These are phyloP conservation scores for Teratosphaeria zuluensis DNA, from an alignment of 2,329 filamentous ascomycete species.

Conservation along the genomic window DNA sequence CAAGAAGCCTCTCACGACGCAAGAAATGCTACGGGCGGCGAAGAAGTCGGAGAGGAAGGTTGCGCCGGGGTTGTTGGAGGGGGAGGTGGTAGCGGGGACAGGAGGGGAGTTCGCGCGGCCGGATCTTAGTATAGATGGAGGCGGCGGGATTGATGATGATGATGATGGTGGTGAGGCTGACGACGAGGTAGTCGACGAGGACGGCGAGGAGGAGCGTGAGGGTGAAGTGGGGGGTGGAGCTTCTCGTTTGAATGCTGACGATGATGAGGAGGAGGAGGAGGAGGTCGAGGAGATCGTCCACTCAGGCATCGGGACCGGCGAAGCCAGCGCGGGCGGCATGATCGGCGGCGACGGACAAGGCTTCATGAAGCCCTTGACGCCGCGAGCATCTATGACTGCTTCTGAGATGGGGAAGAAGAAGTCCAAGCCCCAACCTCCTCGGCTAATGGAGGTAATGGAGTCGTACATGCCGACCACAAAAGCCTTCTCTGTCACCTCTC, in stretches of 20 bases:
- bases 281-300: background rate
- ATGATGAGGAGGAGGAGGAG: background rate
- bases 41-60: background rate
- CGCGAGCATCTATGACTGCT: background rate
- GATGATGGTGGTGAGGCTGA: background rate
- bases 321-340: background rate
- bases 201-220: no score
- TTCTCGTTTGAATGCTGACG: background rate
- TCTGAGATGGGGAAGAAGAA: background rate
- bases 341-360: background rate
- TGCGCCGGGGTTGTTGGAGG: no score
- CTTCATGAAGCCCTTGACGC: background rate
- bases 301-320: background rate
- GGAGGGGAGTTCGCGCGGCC: background rate
- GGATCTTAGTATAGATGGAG: background rate
- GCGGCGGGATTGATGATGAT: background rate
- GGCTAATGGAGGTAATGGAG: background rate
- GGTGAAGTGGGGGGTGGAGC: no score
- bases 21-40: slow-evolving; percentile 3
- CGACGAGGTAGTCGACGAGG: background rate
- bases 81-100: no score
- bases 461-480: background rate
- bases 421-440: background rate
- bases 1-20: slow-evolving; percentile 3
- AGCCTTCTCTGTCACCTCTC: background rate